phyloP scores from a whole-genome alignment of 768 basidiomycete genomes.

The Infundibulicybe gibba region DNA sequence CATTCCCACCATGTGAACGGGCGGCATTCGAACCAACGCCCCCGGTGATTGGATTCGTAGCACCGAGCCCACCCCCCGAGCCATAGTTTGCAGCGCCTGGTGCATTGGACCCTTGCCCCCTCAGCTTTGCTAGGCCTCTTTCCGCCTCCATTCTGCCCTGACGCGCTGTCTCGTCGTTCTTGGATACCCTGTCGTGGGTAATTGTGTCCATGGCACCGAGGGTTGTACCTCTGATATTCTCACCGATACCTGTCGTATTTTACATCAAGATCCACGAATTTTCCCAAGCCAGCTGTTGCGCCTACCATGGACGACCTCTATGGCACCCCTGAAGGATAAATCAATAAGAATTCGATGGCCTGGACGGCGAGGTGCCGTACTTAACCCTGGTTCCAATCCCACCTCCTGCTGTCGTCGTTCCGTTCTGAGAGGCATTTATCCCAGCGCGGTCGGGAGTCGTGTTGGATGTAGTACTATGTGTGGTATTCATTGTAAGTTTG shows the following conservation, averaged over 20 bases:
- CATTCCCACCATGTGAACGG: slow-evolving; percentile 7
- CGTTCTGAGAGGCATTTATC: background rate
- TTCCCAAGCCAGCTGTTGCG: background rate
- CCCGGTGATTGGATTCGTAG: background rate
- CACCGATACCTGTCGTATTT: slow-evolving; percentile 32
- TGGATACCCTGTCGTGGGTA: slow-evolving; percentile 17
- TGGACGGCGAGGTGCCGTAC: slow-evolving; percentile 11
- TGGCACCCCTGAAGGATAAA: slow-evolving; percentile 24
- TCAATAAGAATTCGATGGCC: background rate
- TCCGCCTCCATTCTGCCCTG: slow-evolving; percentile 37
- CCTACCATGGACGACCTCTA: slow-evolving; percentile 32
- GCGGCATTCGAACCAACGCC: slow-evolving; percentile 3
- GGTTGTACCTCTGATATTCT: slow-evolving; percentile 39
- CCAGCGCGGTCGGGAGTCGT: background rate
- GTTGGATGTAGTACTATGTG: background rate
- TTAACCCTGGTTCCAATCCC: slow-evolving; percentile 15
- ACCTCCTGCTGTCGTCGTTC: slow-evolving; percentile 5
- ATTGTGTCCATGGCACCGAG: slow-evolving; percentile 35
- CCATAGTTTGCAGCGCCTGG: background rate
- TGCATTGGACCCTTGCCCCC: background rate
- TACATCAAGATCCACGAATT: slow-evolving; percentile 1
- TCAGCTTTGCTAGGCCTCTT: slow-evolving; percentile 30
- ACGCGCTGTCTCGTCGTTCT: slow-evolving; percentile 30
- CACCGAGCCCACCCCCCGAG: background rate
- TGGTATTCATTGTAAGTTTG: no score